These are phyloP conservation scores for Metrosideros polymorpha DNA, from an alignment of 441 rosid species.

Conservation along the genomic window DNA sequence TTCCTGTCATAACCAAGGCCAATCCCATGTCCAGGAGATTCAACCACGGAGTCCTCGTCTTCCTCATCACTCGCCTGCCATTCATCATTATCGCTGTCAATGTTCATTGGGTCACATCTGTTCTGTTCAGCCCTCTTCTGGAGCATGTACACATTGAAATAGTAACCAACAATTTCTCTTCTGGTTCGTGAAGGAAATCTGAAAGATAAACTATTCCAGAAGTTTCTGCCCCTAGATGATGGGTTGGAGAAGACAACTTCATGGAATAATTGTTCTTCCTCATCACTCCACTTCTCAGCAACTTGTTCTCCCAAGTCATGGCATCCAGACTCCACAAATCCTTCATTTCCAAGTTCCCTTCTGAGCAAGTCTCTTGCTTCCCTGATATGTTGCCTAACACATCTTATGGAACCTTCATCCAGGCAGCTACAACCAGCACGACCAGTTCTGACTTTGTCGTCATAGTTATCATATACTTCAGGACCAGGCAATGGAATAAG, in stretches of 20 bases:
- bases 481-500: conserved; percentile 34
- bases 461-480: conserved; percentile 9
- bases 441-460: conserved; percentile 10
- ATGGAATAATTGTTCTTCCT: conserved; percentile 40
- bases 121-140: conserved; percentile 45
- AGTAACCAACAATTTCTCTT: conserved; percentile 44
- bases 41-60: conserved; percentile 24
- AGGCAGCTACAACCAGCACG: conserved; percentile 32
- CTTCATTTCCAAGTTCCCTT: conserved; percentile 25
- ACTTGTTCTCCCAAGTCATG: conserved; percentile 54
- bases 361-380: conserved; percentile 36
- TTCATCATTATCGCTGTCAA: conserved; percentile 64
- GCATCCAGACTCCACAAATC: conserved; percentile 30
- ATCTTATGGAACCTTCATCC: conserved; percentile 39
- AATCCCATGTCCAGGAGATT: conserved; percentile 25
- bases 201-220: conserved; percentile 35
- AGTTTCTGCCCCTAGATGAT: conserved; percentile 27
- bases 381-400: conserved; percentile 42
- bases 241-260: conserved; percentile 38
- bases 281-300: conserved; percentile 34
- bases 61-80: conserved; percentile 32
- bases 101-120: conserved; percentile 20
- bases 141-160: conserved; percentile 53
- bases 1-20: conserved; percentile 13
- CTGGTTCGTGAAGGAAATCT: conserved; percentile 32